Percentiles rank a stretch among this genome's conserved stretches.
Conservation (phyloP, 2,329 filamentous ascomycete species). For the Cercospora sp. region DNA sequence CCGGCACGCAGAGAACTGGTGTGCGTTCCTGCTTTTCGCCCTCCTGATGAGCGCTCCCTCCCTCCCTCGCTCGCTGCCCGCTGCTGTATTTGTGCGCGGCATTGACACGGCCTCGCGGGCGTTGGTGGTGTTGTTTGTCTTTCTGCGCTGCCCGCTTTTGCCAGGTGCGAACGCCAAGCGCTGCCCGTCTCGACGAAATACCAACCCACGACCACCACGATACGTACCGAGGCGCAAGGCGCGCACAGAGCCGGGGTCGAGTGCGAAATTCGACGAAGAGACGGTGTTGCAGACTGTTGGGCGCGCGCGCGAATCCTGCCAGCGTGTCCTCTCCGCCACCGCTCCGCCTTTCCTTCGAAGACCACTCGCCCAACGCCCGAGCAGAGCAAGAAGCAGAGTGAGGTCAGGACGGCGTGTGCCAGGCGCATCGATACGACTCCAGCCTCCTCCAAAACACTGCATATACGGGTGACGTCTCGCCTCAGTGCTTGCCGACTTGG, state of each 20-base stretch:
- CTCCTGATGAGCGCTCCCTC: background rate
- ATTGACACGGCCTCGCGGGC: constrained; percentile 10
- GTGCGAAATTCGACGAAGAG: constrained; percentile 15
- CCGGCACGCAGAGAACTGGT: constrained; percentile 7
- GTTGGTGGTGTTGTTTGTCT: constrained; percentile 9
- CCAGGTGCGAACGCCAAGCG: background rate
- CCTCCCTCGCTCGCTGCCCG: background rate
- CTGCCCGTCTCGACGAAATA: background rate
- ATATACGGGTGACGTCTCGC: constrained; percentile 15
- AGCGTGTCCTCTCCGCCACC: constrained; percentile 7
- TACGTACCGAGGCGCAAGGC: constrained; percentile 1
- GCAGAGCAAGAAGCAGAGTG: background rate
- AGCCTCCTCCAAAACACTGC: constrained; percentile 9
- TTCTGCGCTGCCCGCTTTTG: background rate
- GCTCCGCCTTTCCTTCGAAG: constrained; percentile 1
- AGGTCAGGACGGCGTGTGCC: constrained; percentile 1
- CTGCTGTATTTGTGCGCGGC: constrained; percentile 4
- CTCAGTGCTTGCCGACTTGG: constrained; percentile 6
- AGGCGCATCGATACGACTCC: constrained; percentile 10
- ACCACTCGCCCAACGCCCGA: background rate
- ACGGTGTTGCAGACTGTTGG: background rate
- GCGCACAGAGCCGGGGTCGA: constrained; percentile 17
- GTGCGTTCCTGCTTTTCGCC: constrained; percentile 1
- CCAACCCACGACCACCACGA: background rate
- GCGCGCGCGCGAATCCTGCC: constrained; percentile 7